Evolutionary conservation across 2,329 filamentous ascomycete species (phyloP).

Genomic region (Botrytis hyacinthi): DNA sequence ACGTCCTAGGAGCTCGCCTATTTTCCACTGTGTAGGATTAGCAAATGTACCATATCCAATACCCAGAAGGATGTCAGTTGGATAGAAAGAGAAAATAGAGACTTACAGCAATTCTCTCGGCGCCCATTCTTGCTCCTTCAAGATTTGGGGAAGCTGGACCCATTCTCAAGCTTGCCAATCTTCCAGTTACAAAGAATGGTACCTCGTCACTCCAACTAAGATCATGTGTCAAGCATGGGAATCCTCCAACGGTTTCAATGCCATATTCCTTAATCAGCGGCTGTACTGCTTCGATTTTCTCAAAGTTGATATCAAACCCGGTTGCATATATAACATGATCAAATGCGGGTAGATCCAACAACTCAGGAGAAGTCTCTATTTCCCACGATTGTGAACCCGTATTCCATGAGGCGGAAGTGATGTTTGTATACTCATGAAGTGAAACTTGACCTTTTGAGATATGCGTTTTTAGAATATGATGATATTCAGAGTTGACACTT

Average conservation of each 20-base stretch:
- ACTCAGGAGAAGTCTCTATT: constrained; percentile 49
- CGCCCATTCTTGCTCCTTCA: constrained; percentile 69
- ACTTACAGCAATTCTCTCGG: constrained; percentile 54
- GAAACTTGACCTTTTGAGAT: constrained; percentile 22
- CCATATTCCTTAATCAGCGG: constrained; percentile 59
- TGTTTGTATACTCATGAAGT: constrained; percentile 31
- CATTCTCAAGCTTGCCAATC: constrained; percentile 64
- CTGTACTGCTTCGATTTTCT: constrained; percentile 58
- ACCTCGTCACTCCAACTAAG: constrained; percentile 73
- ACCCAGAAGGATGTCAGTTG: background rate
- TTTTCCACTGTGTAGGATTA: constrained; percentile 25
- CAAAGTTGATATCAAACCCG: constrained; percentile 63
- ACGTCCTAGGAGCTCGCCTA: constrained; percentile 26
- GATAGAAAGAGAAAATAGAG: background rate
- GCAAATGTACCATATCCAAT: background rate
- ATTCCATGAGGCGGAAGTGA: constrained; percentile 54
- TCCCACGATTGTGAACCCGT: constrained; percentile 47
- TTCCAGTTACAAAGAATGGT: constrained; percentile 69
- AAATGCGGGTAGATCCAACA: constrained; percentile 47
- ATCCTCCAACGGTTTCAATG: constrained; percentile 59
- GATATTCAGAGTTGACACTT: constrained; percentile 61
- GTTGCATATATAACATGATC: constrained; percentile 54
- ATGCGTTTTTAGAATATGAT: constrained; percentile 25
- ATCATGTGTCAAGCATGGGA: constrained; percentile 73
- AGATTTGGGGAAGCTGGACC: constrained; percentile 73